Percentiles rank a stretch among this genome's conserved stretches.
phyloP scores from a whole-genome alignment of 352 stramenopile genomes.

The Paralagenidium karlingii region DNA sequence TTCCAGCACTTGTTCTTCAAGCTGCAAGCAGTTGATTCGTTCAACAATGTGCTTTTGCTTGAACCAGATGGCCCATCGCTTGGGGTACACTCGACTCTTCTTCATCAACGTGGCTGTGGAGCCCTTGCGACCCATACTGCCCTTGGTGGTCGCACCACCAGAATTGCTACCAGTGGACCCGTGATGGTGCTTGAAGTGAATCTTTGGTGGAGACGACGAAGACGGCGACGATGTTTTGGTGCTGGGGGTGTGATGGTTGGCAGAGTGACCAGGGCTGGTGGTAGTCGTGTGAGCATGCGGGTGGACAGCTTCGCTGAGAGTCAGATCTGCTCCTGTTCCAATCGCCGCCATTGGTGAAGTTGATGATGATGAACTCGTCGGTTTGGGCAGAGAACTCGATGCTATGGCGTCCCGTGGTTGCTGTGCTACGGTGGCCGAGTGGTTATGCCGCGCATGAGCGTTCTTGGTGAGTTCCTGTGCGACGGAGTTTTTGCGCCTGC shows the following conservation, averaged over 20 bases:
- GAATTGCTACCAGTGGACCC: background rate
- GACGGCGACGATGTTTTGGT: background rate
- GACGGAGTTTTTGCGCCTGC: too few relatives aligned
- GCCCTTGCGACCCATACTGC: too few relatives aligned
- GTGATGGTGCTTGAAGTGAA: background rate
- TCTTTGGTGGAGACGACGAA: background rate
- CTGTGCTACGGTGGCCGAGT: too few relatives aligned
- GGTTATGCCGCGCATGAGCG: too few relatives aligned
- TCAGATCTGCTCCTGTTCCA: too few relatives aligned
- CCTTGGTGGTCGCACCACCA: background rate
- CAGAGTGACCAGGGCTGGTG: background rate
- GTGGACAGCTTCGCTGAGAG: too few relatives aligned
- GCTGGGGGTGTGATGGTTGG: background rate
- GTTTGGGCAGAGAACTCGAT: too few relatives aligned
- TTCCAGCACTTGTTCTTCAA: conserved; percentile 44
- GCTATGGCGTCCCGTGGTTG: too few relatives aligned
- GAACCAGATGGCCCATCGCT: conserved; percentile 44
- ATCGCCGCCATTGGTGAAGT: too few relatives aligned
- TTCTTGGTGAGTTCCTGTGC: too few relatives aligned
- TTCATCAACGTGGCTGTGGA: conserved; percentile 3
- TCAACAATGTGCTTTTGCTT: conserved; percentile 33
- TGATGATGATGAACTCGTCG: too few relatives aligned
- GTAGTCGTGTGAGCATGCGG: too few relatives aligned
- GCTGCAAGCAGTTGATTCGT: conserved; percentile 49
- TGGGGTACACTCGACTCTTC: conserved; percentile 38